phyloP scores from a whole-genome alignment of 148 eudicot genomes.

The Amaranthus palmeri region DNA sequence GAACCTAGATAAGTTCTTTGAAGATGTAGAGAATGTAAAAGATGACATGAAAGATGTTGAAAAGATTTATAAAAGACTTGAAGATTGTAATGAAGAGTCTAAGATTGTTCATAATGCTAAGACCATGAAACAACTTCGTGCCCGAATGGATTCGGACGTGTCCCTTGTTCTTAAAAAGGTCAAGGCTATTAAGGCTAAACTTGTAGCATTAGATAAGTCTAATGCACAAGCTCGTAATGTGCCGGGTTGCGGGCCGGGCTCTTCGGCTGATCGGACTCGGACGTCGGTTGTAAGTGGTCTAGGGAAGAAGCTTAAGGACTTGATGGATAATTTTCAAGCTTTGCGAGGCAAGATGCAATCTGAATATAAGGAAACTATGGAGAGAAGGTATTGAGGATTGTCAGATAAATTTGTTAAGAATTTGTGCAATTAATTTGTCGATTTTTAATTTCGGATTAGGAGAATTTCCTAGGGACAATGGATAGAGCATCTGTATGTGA shows the following conservation, averaged over 20 bases:
- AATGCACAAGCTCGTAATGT: constrained; percentile 41
- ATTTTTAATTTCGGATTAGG: no score
- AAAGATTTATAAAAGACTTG: constrained; percentile 37
- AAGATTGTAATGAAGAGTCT: constrained; percentile 45
- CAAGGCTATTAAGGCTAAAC: constrained; percentile 43
- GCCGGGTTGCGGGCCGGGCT: constrained; percentile 41
- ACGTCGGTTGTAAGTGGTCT: constrained; percentile 46
- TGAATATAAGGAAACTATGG: constrained; percentile 54
- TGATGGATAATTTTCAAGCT: constrained; percentile 59
- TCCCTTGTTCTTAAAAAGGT: constrained; percentile 39
- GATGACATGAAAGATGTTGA: constrained; percentile 47
- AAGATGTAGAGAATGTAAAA: constrained; percentile 57
- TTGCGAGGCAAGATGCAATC: constrained; percentile 41
- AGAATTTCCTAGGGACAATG: no score
- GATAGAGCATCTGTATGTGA: no score
- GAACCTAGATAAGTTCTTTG: constrained; percentile 46
- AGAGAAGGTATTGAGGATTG: constrained; percentile 30
- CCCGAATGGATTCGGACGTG: constrained; percentile 42
- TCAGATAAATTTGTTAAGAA: background rate
- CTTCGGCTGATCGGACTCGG: constrained; percentile 48
- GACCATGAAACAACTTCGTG: constrained; percentile 50
- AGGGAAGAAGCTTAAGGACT: constrained; percentile 48
- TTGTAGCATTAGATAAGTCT: constrained; percentile 49
- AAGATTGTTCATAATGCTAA: constrained; percentile 44
- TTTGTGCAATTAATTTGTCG: no score